A percentile compares a stretch with the other conserved stretches of the same genome.
Conservation (phyloP, 805 yeast species). For the Cyberlindnera veronae region DNA sequence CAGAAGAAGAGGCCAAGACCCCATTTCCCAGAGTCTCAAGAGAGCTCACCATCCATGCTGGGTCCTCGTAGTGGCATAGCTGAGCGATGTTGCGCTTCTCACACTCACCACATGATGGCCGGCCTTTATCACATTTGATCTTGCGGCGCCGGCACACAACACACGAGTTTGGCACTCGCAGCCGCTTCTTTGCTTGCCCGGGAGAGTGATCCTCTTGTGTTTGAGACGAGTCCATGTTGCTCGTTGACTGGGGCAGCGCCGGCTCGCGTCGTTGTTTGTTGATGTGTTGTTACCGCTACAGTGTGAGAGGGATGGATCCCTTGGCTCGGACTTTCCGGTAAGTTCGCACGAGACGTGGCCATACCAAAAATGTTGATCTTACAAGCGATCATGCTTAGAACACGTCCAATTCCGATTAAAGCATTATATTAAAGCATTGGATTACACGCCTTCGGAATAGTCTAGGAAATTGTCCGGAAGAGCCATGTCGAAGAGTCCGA, state of each 20-base stretch:
- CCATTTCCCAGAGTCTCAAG: neutral
- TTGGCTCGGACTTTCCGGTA: neutral
- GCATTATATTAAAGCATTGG: neutral
- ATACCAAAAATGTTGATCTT: neutral
- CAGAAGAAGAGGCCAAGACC: neutral
- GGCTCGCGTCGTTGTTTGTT: neutral
- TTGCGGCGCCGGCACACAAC: conserved; percentile 46
- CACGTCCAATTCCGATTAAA: too few relatives aligned
- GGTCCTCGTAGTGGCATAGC: conserved; percentile 11
- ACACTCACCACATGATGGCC: conserved; percentile 55
- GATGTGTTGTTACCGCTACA: neutral
- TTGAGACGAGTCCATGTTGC: neutral
- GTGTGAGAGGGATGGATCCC: too few relatives aligned
- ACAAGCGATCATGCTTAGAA: too few relatives aligned
- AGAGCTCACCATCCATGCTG: conserved; percentile 7
- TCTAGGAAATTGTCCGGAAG: neutral
- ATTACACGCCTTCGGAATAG: neutral
- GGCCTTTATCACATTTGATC: conserved; percentile 42
- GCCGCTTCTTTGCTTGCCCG: conserved; percentile 6
- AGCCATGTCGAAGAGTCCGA: neutral
- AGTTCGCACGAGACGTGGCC: neutral
- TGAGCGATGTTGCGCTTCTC: conserved; percentile 46
- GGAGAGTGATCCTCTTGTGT: too few relatives aligned
- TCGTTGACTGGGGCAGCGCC: neutral
- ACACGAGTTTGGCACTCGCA: conserved; percentile 42